Evolutionary conservation across 2,329 filamentous ascomycete species (phyloP).

Genomic region (Gliomastix tumulicola): DNA sequence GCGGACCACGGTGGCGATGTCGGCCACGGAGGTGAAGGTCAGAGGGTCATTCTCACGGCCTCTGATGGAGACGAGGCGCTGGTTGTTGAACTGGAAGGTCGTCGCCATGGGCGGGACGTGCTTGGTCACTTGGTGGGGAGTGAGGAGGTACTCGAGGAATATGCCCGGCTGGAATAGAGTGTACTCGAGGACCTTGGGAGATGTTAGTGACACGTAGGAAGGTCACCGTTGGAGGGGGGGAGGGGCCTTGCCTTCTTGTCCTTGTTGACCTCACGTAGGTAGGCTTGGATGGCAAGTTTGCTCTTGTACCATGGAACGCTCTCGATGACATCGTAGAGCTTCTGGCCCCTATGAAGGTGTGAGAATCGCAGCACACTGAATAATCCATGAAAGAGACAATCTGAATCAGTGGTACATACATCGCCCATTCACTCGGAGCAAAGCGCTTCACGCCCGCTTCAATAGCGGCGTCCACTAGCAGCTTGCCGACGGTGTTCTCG

Average conservation of each 20-base stretch:
- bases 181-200: slow-evolving; percentile 51
- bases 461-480: slow-evolving; percentile 49
- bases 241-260: slow-evolving; percentile 24
- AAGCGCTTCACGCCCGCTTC: slow-evolving; percentile 53
- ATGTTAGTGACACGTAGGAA: no score
- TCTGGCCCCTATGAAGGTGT: neutral
- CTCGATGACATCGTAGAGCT: slow-evolving; percentile 4
- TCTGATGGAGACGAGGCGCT: slow-evolving; percentile 32
- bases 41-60: slow-evolving; percentile 31
- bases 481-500: slow-evolving; percentile 19
- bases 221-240: no score
- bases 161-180: slow-evolving; percentile 47
- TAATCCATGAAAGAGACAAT: neutral
- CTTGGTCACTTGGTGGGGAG: slow-evolving; percentile 36
- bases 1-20: slow-evolving; percentile 31
- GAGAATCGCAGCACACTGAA: no score
- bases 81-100: slow-evolving; percentile 28
- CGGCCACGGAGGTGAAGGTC: slow-evolving; percentile 34
- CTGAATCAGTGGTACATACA: slow-evolving; percentile 17
- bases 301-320: slow-evolving; percentile 37
- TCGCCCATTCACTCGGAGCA: slow-evolving; percentile 51
- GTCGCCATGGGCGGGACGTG: slow-evolving; percentile 29
- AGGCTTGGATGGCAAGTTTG: slow-evolving; percentile 39
- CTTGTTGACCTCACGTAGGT: slow-evolving; percentile 43
- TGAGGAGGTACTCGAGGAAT: slow-evolving; percentile 48